Percentiles rank a stretch among this genome's conserved stretches.
Evolutionary conservation across 208 protist species (phyloP).

Genomic region (Lotmaria passim): DNA sequence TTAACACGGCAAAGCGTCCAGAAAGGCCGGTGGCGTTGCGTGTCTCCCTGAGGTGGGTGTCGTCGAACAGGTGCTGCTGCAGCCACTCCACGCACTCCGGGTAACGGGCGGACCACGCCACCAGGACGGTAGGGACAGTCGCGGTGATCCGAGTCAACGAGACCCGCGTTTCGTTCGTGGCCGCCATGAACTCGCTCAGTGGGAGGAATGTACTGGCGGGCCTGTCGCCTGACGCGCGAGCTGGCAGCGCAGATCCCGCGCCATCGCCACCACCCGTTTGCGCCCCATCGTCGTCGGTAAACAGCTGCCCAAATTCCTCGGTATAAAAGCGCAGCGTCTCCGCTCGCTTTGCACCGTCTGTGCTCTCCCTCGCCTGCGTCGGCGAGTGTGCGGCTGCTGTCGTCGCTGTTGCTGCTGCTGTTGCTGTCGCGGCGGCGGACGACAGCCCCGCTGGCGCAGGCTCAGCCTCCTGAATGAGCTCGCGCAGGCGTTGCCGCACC

Average conservation of each 20-base stretch:
- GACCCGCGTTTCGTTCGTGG: constrained; percentile 55
- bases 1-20: constrained; percentile 28
- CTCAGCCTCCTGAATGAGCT: constrained; percentile 47
- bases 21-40: constrained; percentile 27
- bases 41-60: constrained; percentile 35
- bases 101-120: constrained; percentile 78
- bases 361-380: neutral
- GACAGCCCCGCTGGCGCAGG: constrained; percentile 19
- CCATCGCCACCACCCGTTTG: neutral
- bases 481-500: constrained; percentile 57
- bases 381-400: neutral
- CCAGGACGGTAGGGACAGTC: constrained; percentile 72
- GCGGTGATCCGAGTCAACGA: constrained; percentile 60
- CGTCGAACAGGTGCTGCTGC: constrained; percentile 67
- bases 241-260: too few species aligned
- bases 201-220: neutral
- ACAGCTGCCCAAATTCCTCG: constrained; percentile 30
- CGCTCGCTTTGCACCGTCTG: neutral
- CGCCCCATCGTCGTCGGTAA: neutral
- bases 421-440: constrained; percentile 26
- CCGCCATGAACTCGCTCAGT: constrained; percentile 52
- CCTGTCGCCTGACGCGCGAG: neutral
- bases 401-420: too few species aligned
- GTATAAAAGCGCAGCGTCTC: constrained; percentile 35
- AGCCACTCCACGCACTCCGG: constrained; percentile 64